These are phyloP conservation scores for Artomyces pyxidatus DNA, from an alignment of 768 basidiomycete species.

Conservation along the genomic window DNA sequence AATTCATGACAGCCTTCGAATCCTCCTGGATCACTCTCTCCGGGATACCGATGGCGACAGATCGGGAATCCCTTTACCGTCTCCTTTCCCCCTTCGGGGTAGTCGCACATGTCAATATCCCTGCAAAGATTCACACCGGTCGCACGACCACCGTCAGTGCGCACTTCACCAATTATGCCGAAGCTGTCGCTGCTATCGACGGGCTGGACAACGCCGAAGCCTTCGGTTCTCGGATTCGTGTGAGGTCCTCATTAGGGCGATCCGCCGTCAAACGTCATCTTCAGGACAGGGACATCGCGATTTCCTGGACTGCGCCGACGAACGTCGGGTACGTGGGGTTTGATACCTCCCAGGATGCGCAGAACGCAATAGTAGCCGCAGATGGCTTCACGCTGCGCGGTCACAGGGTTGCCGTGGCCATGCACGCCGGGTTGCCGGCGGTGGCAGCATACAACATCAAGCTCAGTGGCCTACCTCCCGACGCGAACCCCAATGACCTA, in stretches of 20 bases:
- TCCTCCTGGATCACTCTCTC: slow-evolving; percentile 50
- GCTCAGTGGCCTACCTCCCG: slow-evolving; percentile 45
- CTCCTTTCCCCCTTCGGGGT: slow-evolving; percentile 41
- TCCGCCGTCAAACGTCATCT: slow-evolving; percentile 31
- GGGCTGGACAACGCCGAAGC: slow-evolving; percentile 39
- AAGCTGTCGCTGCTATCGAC: slow-evolving; percentile 46
- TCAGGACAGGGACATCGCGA: slow-evolving; percentile 44
- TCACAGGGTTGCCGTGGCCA: slow-evolving; percentile 34
- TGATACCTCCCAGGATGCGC: slow-evolving; percentile 37
- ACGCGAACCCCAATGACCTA: slow-evolving; percentile 33
- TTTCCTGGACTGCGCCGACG: slow-evolving; percentile 53
- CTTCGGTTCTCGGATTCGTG: slow-evolving; percentile 33
- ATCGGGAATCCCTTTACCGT: slow-evolving; percentile 25
- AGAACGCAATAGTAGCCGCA: slow-evolving; percentile 38
- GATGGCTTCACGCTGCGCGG: slow-evolving; percentile 30
- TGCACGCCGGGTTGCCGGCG: slow-evolving; percentile 51
- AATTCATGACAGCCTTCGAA: slow-evolving; percentile 61
- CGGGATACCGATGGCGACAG: slow-evolving; percentile 36
- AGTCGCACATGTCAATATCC: slow-evolving; percentile 29
- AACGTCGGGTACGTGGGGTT: slow-evolving; percentile 61
- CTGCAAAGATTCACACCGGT: not conserved
- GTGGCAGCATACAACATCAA: slow-evolving; percentile 55
- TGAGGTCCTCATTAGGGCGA: slow-evolving; percentile 37
- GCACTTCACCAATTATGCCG: slow-evolving; percentile 38
- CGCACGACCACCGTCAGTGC: slow-evolving; percentile 29